A percentile compares a stretch with the other conserved stretches of the same genome.
Conservation (phyloP, 1,284 basidiomycete genomes). For the Sparassis latifolia region DNA sequence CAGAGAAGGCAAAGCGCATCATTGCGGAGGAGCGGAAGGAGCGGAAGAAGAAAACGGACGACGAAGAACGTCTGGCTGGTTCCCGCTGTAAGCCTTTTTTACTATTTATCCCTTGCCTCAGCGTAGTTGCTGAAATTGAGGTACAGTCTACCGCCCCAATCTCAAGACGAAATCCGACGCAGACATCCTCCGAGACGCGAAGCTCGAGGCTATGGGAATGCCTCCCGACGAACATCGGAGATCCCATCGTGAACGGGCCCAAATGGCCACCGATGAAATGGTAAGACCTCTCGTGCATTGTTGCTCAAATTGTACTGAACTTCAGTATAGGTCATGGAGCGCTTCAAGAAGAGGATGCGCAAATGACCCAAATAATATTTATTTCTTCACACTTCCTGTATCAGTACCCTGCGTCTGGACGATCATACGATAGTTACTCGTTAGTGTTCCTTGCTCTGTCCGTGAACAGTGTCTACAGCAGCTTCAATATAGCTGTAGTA, state of each 20-base stretch:
- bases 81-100: constrained; percentile 67
- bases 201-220: constrained; percentile 75
- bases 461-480: not conserved
- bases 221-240: constrained; percentile 45
- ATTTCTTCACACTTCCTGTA: too few relatives aligned
- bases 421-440: too few relatives aligned
- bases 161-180: constrained; percentile 76
- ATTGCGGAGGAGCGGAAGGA: constrained; percentile 72
- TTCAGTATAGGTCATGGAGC: constrained; percentile 65
- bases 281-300: constrained; percentile 37
- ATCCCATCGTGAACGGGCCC: constrained; percentile 49
- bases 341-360: constrained; percentile 83
- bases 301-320: not conserved
- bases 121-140: not conserved
- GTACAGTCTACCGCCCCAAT: constrained; percentile 76
- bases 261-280: constrained; percentile 88
- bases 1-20: constrained; percentile 87
- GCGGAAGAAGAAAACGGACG: constrained; percentile 44
- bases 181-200: constrained; percentile 81
- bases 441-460: too few relatives aligned
- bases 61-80: constrained; percentile 76
- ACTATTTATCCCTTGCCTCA: constrained; percentile 1
- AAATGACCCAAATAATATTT: constrained; percentile 31
- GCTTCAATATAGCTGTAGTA: not conserved
- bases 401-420: too few relatives aligned